These are phyloP conservation scores for Bipolaris bicolor DNA, from an alignment of 2,329 filamentous ascomycete genomes.

Conservation along the genomic window DNA sequence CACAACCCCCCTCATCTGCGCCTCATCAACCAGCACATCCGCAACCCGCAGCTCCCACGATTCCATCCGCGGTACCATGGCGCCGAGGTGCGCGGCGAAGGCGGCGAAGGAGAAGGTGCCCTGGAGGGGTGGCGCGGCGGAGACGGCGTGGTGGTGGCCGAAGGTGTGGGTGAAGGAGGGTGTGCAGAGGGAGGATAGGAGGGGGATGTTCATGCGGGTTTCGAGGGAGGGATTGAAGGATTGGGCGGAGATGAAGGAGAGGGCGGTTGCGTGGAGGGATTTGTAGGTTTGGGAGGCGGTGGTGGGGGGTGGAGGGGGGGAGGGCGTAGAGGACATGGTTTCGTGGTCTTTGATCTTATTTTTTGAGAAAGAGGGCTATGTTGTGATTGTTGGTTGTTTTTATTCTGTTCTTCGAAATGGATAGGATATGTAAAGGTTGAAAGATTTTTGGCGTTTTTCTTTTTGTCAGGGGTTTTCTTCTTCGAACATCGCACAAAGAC, in stretches of 20 bases:
- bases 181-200: conserved; percentile 25
- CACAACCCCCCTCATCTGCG: conserved; percentile 26
- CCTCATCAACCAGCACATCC: conserved; percentile 37
- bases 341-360: no score
- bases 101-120: conserved; percentile 18
- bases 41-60: conserved; percentile 30
- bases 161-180: conserved; percentile 31
- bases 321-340: neutral
- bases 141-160: conserved; percentile 41
- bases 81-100: conserved; percentile 30
- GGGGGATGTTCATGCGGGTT: conserved; percentile 20
- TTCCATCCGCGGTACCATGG: conserved; percentile 30
- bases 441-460: neutral
- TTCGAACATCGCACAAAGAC: neutral
- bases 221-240: conserved; percentile 5
- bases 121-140: conserved; percentile 28
- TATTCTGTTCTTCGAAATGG: neutral
- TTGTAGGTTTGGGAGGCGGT: conserved; percentile 18
- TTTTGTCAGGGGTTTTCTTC: neutral
- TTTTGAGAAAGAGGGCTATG: no score
- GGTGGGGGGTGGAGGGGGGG: neutral
- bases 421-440: neutral
- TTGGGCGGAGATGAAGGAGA: conserved; percentile 25
- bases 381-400: neutral
- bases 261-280: conserved; percentile 22